phyloP scores from a whole-genome alignment of 192 early-diverging fungal species.

The Linnemannia hyalina region DNA sequence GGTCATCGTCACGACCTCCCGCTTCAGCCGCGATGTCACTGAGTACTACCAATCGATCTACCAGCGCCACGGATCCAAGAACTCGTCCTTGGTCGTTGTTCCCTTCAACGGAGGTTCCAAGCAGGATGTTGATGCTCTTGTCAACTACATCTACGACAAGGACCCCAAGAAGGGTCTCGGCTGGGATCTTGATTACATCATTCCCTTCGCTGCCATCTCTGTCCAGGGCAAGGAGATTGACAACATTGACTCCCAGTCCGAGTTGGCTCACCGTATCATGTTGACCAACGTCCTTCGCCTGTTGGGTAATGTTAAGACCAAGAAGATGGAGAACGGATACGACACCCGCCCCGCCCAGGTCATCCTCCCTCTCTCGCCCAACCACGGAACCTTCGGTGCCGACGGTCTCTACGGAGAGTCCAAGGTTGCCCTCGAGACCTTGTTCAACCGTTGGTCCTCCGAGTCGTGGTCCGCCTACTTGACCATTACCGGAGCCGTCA shows the following conservation, averaged over 20 bases:
- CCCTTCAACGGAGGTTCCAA: slow-evolving; percentile 95
- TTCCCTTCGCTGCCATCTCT: slow-evolving; percentile 96
- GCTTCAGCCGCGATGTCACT: slow-evolving; percentile 82
- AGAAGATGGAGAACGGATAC: slow-evolving; percentile 81
- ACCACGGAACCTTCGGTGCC: slow-evolving; percentile 95
- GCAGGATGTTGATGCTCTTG: slow-evolving; percentile 84
- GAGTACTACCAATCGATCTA: slow-evolving; percentile 92
- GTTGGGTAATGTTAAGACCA: slow-evolving; percentile 86
- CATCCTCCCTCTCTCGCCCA: slow-evolving; percentile 93
- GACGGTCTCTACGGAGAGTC: slow-evolving; percentile 96
- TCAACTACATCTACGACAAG: slow-evolving; percentile 90
- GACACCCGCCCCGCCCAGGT: slow-evolving; percentile 91
- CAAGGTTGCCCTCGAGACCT: slow-evolving; percentile 93
- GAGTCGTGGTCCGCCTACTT: slow-evolving; percentile 92
- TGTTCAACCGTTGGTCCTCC: slow-evolving; percentile 91
- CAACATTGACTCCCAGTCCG: slow-evolving; percentile 86
- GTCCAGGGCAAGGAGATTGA: slow-evolving; percentile 91
- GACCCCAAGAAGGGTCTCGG: slow-evolving; percentile 80
- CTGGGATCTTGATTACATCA: slow-evolving; percentile 95
- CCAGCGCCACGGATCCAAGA: slow-evolving; percentile 89
- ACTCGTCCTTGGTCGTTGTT: slow-evolving; percentile 86
- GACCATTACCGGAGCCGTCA: slow-evolving; percentile 90
- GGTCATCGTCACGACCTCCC: slow-evolving; percentile 93
- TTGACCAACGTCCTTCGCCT: slow-evolving; percentile 92
- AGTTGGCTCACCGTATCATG: slow-evolving; percentile 95